Percentiles rank a stretch among this genome's conserved stretches.
Evolutionary conservation across 2,329 filamentous ascomycete species (phyloP).

Genomic region (Helminthosporium solani): DNA sequence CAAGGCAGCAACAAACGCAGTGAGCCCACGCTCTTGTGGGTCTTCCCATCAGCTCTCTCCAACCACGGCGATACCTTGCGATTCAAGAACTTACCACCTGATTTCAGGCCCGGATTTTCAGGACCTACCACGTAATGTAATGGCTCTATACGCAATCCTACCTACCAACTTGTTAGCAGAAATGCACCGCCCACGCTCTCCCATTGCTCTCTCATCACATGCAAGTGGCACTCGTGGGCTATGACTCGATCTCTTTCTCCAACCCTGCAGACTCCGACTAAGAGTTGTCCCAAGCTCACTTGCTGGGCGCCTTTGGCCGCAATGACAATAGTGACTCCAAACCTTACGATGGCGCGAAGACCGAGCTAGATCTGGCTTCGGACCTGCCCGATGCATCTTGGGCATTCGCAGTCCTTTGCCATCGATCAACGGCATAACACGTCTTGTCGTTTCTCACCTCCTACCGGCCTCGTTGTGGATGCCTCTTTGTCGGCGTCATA

Average conservation of each 20-base stretch:
- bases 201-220: conserved; percentile 7
- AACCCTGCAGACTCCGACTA: conserved; percentile 4
- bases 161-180: conserved; percentile 6
- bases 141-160: conserved; percentile 1
- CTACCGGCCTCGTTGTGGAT: conserved; percentile 7
- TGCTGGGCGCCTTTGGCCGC: conserved; percentile 5
- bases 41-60: background rate
- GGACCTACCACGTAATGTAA: conserved; percentile 3
- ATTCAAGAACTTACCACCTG: conserved; percentile 1
- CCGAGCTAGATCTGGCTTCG: conserved; percentile 1
- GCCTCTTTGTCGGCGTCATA: conserved; percentile 7
- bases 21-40: conserved; percentile 4
- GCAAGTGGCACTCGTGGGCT: conserved; percentile 6
- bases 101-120: conserved; percentile 2
- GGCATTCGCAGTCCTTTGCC: conserved; percentile 3
- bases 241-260: background rate
- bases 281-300: conserved; percentile 1
- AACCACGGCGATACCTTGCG: conserved; percentile 4
- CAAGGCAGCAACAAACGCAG: conserved; percentile 7
- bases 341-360: background rate
- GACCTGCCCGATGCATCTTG: conserved; percentile 3
- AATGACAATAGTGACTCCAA: background rate
- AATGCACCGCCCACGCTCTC: background rate
- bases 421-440: conserved; percentile 6
- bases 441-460: conserved; percentile 4